phyloP scores from a whole-genome alignment of 352 stramenopile genomes.

The Globisporangium emineosum region DNA sequence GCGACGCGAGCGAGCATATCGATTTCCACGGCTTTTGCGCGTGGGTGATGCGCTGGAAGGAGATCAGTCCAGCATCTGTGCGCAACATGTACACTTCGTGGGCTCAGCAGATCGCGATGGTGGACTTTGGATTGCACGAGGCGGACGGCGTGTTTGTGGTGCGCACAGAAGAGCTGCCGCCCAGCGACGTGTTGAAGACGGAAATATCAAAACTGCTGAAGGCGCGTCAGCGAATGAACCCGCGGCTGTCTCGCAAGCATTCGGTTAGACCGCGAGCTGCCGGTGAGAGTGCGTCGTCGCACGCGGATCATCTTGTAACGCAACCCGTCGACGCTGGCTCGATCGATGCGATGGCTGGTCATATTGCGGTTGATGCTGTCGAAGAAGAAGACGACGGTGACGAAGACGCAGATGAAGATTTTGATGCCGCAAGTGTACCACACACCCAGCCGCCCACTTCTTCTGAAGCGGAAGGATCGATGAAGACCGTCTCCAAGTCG shows the following conservation, averaged over 20 bases:
- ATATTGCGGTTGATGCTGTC: not conserved
- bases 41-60: constrained; percentile 82
- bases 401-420: not conserved
- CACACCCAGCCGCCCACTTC: not conserved
- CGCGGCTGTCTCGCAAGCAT: constrained; percentile 1
- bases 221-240: constrained; percentile 5
- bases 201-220: constrained; percentile 24
- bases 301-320: not conserved
- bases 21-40: constrained; percentile 72
- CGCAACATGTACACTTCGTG: constrained; percentile 80
- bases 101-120: constrained; percentile 59
- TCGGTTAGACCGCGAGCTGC: constrained; percentile 2
- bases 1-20: constrained; percentile 34
- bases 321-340: not conserved
- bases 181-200: constrained; percentile 26
- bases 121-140: constrained; percentile 74
- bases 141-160: constrained; percentile 72
- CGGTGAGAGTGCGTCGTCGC: not conserved
- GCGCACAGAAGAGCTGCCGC: constrained; percentile 32
- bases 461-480: constrained; percentile 28
- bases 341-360: not conserved
- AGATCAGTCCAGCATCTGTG: constrained; percentile 54
- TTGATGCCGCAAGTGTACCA: not conserved
- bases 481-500: constrained; percentile 76
- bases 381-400: not conserved